Base-by-base conservation (phyloP, 768 basidiomycete species). In the Termitomyces eurrhizus region DNA sequence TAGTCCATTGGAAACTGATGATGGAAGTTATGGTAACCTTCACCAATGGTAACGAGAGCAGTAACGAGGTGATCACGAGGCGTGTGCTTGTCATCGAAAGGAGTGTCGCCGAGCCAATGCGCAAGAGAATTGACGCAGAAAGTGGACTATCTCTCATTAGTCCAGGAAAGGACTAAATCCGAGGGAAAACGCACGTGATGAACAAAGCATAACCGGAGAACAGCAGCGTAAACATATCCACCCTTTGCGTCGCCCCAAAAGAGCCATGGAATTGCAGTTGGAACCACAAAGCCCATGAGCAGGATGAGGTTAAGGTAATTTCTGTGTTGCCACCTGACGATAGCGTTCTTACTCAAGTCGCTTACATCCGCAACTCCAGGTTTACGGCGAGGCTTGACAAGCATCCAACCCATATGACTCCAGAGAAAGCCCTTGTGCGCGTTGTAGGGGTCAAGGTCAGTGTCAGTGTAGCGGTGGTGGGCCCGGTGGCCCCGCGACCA, bases 21-120 rank as follows among this genome's bases (percentile, higher is more conserved):
- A 77, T 98, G 95, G 85, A 96, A 96, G 75, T 98, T 98, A 81
- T 98, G 95, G 78, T 98, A 98, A 16, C 95, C 95, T 74, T 98
- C 95, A 57, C 95, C 95, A 68, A 95, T 88, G 41, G 95, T 97
- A 62, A 86, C 88, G 35, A 97, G 78, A 3, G 95, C 95, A 35
- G 94, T 95, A 70, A 95, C 71, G 62, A 94, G 71, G 74, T 95
- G 94, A 74, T 96, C 93, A 56, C 89, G 83, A 18, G 95, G 94
- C 9, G 92, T 90, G 74, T 95, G 92, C 78, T 95, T 95, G 84
- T 95, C 92, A 74, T 96, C 94, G 69, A 94, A 96, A 26, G 93
- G 92, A 8, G 89, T 78, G 62, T 94, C 93, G 52, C 95, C 95
- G 62, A 98, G 86, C 92, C 92, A 97, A 75, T 98, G 95, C 16